These are phyloP conservation scores for Anthostomella pinea DNA, from an alignment of 2,329 filamentous ascomycete species.

Conservation along the genomic window DNA sequence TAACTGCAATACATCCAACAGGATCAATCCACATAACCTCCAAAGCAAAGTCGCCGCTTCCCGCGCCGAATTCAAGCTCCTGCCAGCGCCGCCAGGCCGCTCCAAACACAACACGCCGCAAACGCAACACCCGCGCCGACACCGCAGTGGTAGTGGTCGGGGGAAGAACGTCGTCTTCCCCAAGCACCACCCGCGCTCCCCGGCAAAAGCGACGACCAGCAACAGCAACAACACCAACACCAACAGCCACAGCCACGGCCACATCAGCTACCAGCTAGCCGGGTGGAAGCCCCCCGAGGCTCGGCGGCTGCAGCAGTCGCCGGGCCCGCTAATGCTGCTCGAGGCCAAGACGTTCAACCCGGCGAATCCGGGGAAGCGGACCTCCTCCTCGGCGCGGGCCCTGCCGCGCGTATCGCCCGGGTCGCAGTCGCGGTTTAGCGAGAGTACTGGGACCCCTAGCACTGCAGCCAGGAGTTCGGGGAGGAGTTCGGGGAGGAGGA, in stretches of 20 bases:
- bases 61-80: conserved; percentile 17
- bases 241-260: not conserved
- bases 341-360: conserved; percentile 1
- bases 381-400: too few relatives aligned
- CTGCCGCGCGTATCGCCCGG: too few relatives aligned
- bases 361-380: not conserved
- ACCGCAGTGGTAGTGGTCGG: too few relatives aligned
- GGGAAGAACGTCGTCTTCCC: too few relatives aligned
- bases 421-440: too few relatives aligned
- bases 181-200: too few relatives aligned
- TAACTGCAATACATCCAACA: conserved; percentile 4
- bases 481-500: too few relatives aligned
- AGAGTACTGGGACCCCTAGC: too few relatives aligned
- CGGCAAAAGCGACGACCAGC: too few relatives aligned
- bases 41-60: not conserved
- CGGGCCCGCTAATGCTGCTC: not conserved
- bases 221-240: not conserved
- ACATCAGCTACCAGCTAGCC: conserved; percentile 19
- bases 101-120: not conserved
- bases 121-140: not conserved
- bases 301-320: not conserved
- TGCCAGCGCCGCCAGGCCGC: conserved; percentile 17
- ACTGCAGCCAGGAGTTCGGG: too few relatives aligned
- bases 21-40: not conserved
- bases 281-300: conserved; percentile 1